phyloP scores from a whole-genome alignment of 768 basidiomycete species.

The Tephrocybe rancida region DNA sequence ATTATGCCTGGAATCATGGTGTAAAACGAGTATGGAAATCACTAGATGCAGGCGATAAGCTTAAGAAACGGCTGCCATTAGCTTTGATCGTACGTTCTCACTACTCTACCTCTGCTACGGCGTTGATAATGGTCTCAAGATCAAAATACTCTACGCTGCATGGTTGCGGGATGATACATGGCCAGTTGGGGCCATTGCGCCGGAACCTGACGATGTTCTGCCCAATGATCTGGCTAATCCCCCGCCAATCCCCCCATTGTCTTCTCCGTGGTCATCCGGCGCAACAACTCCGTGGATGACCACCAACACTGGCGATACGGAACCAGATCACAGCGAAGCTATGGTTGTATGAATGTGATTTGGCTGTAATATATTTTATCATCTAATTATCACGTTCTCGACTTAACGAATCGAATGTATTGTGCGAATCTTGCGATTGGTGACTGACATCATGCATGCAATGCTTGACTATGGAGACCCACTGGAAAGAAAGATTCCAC shows the following conservation, averaged over 20 bases:
- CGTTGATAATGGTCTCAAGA: constrained; percentile 41
- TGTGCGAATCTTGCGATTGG: background rate
- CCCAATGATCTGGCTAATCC: constrained; percentile 16
- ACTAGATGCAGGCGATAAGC: constrained; percentile 55
- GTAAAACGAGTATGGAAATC: constrained; percentile 67
- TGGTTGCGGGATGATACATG: constrained; percentile 81
- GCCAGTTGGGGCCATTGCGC: constrained; percentile 64
- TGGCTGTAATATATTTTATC: background rate
- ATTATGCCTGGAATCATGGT: constrained; percentile 57
- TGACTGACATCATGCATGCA: background rate
- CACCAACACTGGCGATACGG: constrained; percentile 14
- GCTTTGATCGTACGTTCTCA: constrained; percentile 54
- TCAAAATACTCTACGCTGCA: constrained; percentile 71
- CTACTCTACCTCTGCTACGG: constrained; percentile 3
- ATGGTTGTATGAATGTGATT: constrained; percentile 3
- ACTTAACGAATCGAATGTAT: background rate
- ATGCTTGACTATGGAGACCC: constrained; percentile 1
- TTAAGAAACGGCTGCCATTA: constrained; percentile 67
- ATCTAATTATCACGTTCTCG: constrained; percentile 4
- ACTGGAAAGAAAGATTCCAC: constrained; percentile 1
- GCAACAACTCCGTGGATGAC: constrained; percentile 27
- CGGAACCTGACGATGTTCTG: constrained; percentile 60
- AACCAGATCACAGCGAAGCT: background rate
- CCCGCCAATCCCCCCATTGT: constrained; percentile 15
- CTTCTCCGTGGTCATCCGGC: constrained; percentile 22